Conservation (phyloP, 192 early-diverging fungal genomes). For the Coemansia sp. region DNA sequence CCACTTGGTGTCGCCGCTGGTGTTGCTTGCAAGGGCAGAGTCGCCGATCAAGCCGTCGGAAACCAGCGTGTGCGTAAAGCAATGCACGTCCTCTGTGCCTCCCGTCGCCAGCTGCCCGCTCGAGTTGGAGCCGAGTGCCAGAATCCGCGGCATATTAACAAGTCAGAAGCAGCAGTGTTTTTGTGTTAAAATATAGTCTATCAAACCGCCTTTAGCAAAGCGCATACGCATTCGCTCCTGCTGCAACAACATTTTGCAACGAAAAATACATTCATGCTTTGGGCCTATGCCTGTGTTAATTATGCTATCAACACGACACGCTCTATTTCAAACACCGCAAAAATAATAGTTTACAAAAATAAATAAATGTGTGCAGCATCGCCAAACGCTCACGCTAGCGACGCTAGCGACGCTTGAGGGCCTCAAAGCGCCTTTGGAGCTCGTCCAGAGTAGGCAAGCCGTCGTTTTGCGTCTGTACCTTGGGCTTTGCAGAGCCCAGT, state of each 20-base stretch:
- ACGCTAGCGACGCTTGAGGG: slow-evolving; percentile 60
- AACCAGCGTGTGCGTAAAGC: slow-evolving; percentile 2
- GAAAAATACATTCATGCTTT: no score
- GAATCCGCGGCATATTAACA: slow-evolving; percentile 26
- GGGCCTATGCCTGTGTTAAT: no score
- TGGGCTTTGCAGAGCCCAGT: slow-evolving; percentile 4
- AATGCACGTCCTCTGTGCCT: slow-evolving; percentile 23
- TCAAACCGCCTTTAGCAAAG: no score
- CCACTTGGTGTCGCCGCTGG: background rate
- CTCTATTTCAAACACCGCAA: no score
- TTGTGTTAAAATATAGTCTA: no score
- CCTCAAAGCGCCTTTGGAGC: slow-evolving; percentile 70
- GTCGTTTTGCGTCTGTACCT: slow-evolving; percentile 23
- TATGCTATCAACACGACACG: no score
- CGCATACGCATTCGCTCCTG: no score
- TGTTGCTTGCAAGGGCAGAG: background rate
- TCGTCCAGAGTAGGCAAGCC: slow-evolving; percentile 69
- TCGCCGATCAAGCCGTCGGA: background rate
- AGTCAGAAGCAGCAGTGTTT: no score
- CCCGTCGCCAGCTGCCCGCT: slow-evolving; percentile 42
- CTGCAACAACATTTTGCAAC: no score
- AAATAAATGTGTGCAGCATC: no score
- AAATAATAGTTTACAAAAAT: no score
- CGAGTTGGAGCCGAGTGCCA: slow-evolving; percentile 48
- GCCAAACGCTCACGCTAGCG: no score